A percentile compares a stretch with the other conserved stretches of the same genome.
Evolutionary conservation across 2,329 filamentous ascomycete genomes (phyloP).

Genomic region (Curvularia eragrostidis): DNA sequence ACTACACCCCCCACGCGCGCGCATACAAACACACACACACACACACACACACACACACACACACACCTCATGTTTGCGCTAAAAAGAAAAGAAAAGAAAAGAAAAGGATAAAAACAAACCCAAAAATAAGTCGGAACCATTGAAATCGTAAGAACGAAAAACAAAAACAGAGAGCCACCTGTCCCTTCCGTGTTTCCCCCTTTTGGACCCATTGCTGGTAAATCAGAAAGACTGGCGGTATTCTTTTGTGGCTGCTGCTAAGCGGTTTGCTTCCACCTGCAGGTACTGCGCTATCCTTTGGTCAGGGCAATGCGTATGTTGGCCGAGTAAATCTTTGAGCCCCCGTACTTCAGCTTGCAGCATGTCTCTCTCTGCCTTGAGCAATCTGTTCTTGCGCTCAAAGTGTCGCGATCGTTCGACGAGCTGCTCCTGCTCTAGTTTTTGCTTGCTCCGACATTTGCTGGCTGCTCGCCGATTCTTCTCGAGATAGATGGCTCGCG

Average conservation of each 20-base stretch:
- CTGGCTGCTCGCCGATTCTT: conserved; percentile 74
- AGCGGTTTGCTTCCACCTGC: conserved; percentile 35
- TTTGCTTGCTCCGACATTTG: conserved; percentile 74
- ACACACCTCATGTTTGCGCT: too few species aligned
- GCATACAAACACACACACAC: too few species aligned
- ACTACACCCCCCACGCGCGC: too few species aligned
- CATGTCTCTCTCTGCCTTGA: conserved; percentile 39
- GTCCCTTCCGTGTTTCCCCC: too few species aligned
- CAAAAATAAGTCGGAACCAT: too few species aligned
- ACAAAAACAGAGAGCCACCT: too few species aligned
- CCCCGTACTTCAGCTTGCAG: conserved; percentile 32
- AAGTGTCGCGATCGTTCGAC: conserved; percentile 52
- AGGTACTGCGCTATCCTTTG: conserved; percentile 33
- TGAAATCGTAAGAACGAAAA: too few species aligned
- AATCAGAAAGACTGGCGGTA: not conserved
- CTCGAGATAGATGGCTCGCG: conserved; percentile 58
- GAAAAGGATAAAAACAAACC: too few species aligned
- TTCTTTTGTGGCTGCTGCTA: conserved; percentile 14
- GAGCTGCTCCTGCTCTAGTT: conserved; percentile 59
- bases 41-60: too few species aligned
- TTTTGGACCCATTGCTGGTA: too few species aligned
- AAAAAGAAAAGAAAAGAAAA: too few species aligned
- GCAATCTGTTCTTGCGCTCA: conserved; percentile 36
- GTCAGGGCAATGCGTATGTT: conserved; percentile 37
- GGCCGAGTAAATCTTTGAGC: conserved; percentile 33